Evolutionary conservation across 1,284 basidiomycete species (phyloP).

Genomic region (Apiotrichum veenhuisii): DNA sequence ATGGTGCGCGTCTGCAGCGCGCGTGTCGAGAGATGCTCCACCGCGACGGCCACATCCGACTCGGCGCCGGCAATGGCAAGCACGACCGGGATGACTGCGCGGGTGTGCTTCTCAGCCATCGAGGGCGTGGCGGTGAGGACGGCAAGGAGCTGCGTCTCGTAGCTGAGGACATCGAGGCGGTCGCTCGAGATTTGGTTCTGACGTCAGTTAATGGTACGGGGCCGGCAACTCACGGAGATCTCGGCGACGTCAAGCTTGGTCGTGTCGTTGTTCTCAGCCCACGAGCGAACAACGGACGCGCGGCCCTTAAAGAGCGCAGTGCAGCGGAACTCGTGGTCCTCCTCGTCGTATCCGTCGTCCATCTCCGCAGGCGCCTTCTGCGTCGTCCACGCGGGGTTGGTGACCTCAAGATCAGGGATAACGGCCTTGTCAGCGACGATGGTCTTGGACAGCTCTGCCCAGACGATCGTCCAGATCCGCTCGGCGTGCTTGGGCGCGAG

Average conservation of each 20-base stretch:
- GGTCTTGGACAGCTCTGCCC: slow-evolving; percentile 57
- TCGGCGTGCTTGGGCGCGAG: slow-evolving; percentile 63
- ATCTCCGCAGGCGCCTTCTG: slow-evolving; percentile 11
- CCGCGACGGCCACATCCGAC: slow-evolving; percentile 11
- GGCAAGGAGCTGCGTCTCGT: slow-evolving; percentile 73
- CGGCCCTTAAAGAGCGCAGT: slow-evolving; percentile 32
- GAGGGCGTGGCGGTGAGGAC: slow-evolving; percentile 63
- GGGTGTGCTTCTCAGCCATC: slow-evolving; percentile 78
- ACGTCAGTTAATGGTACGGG: slow-evolving; percentile 10
- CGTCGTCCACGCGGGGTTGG: slow-evolving; percentile 36
- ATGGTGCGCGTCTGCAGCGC: slow-evolving; percentile 54
- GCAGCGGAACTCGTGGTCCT: slow-evolving; percentile 44
- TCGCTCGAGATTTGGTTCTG: slow-evolving; percentile 62
- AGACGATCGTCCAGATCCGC: slow-evolving; percentile 67
- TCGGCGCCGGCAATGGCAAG: slow-evolving; percentile 48
- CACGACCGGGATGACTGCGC: slow-evolving; percentile 74
- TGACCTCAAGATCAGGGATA: slow-evolving; percentile 28
- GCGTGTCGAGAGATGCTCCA: slow-evolving; percentile 41
- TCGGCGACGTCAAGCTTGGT: slow-evolving; percentile 31
- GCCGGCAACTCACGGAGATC: slow-evolving; percentile 25
- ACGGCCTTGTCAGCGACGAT: slow-evolving; percentile 21
- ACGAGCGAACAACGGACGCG: slow-evolving; percentile 19
- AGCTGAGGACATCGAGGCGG: slow-evolving; percentile 68
- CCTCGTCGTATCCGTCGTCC: slow-evolving; percentile 18
- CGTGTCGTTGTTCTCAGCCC: slow-evolving; percentile 24